Evolutionary conservation across 2,329 filamentous ascomycete genomes (phyloP).

Genomic region (Raffaelea ambrosiae): DNA sequence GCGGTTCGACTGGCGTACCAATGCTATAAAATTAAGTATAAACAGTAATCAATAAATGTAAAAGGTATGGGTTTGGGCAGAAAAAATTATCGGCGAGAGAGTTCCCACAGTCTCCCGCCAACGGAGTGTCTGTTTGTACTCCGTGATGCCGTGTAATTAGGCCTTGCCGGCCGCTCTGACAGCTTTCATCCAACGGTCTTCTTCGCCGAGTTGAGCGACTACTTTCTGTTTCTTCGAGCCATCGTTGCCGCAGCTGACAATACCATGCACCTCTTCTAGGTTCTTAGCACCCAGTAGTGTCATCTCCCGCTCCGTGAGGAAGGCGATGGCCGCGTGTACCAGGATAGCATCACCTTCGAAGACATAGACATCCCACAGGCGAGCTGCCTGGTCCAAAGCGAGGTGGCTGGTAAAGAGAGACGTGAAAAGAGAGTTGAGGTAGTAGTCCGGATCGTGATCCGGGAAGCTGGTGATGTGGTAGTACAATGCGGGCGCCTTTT

Average conservation of each 20-base stretch:
- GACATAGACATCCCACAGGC: conserved; percentile 75
- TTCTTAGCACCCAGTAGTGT: conserved; percentile 38
- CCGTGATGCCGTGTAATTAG: conserved; percentile 6
- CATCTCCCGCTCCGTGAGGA: conserved; percentile 49
- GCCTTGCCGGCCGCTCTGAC: conserved; percentile 30
- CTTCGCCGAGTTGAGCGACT: conserved; percentile 34
- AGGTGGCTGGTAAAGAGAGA: conserved; percentile 56
- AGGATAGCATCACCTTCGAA: conserved; percentile 72
- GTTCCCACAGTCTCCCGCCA: background rate
- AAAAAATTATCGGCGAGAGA: background rate
- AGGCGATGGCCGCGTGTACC: conserved; percentile 61
- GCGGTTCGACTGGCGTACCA: background rate
- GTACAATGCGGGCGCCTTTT: conserved; percentile 57
- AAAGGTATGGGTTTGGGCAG: background rate
- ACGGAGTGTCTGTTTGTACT: background rate
- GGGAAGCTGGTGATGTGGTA: conserved; percentile 50
- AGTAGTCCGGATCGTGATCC: conserved; percentile 39
- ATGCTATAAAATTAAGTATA: background rate
- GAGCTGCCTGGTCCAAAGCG: conserved; percentile 59
- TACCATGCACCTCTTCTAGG: conserved; percentile 31
- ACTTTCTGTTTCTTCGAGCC: conserved; percentile 18
- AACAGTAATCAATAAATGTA: background rate
- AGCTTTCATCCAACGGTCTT: conserved; percentile 36
- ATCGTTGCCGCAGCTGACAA: conserved; percentile 21
- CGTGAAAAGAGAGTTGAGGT: conserved; percentile 53